phyloP scores from a whole-genome alignment of 495 filamentous ascomycete species.

The Talaromyces borbonicus region DNA sequence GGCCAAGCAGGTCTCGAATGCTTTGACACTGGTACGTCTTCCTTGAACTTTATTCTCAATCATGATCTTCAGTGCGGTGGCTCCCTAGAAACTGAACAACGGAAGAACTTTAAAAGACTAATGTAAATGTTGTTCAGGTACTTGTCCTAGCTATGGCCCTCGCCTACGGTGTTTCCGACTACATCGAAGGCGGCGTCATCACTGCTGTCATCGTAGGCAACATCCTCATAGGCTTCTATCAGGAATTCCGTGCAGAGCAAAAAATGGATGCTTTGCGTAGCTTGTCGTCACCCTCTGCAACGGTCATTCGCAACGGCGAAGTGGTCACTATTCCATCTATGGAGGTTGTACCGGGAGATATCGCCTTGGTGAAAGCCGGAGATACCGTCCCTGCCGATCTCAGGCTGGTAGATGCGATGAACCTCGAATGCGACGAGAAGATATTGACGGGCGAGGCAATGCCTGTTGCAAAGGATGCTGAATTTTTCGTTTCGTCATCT shows the following conservation, averaged over 20 bases:
- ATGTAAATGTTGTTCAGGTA: no score
- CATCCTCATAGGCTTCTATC: constrained; percentile 57
- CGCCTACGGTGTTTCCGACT: constrained; percentile 70
- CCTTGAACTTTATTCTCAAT: background rate
- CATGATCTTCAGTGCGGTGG: no score
- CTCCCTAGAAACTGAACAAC: no score
- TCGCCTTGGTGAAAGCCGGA: constrained; percentile 70
- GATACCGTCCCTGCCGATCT: constrained; percentile 74
- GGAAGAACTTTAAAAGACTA: no score
- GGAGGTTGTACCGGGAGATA: constrained; percentile 53
- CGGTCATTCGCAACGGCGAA: constrained; percentile 44
- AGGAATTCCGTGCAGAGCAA: constrained; percentile 65
- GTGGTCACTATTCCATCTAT: constrained; percentile 41
- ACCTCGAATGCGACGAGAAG: constrained; percentile 66
- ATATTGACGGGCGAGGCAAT: constrained; percentile 68
- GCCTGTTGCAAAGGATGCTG: constrained; percentile 52
- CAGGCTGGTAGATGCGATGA: constrained; percentile 53
- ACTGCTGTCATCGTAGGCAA: constrained; percentile 56
- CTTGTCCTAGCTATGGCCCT: constrained; percentile 77
- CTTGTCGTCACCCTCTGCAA: constrained; percentile 53
- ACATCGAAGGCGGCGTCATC: constrained; percentile 64
- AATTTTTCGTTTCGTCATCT: constrained; percentile 13
- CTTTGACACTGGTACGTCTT: constrained; percentile 53
- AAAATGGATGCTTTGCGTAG: constrained; percentile 63
- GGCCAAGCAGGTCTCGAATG: constrained; percentile 55